Conservation (phyloP, 768 basidiomycete genomes). For the Lactarius quietus region DNA sequence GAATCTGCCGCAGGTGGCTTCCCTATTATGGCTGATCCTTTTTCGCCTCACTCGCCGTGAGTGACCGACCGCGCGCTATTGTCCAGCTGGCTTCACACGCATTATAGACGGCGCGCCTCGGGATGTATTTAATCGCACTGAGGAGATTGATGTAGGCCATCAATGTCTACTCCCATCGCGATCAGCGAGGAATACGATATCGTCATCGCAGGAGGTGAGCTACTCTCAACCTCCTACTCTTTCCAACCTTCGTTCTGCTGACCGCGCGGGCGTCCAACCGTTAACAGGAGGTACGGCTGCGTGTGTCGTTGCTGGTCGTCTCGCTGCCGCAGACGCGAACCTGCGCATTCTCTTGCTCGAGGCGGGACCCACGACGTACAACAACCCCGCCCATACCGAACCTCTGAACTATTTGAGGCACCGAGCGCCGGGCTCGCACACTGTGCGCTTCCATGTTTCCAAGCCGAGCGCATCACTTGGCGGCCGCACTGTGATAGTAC, state of each 20-base stretch:
- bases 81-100: not conserved
- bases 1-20: no score
- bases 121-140: not conserved
- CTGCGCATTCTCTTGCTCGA: constrained; percentile 60
- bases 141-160: not conserved
- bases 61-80: no score
- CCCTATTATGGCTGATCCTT: no score
- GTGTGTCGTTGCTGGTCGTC: constrained; percentile 53
- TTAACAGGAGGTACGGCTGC: constrained; percentile 43
- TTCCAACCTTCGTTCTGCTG: not conserved
- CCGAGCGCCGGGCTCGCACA: constrained; percentile 37
- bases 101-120: not conserved
- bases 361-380: constrained; percentile 49
- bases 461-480: constrained; percentile 41
- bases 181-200: constrained; percentile 20
- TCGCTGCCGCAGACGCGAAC: constrained; percentile 48
- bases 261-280: not conserved
- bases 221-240: not conserved
- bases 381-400: constrained; percentile 46
- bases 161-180: not conserved
- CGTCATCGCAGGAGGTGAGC: constrained; percentile 27
- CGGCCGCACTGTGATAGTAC: constrained; percentile 44
- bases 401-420: constrained; percentile 50
- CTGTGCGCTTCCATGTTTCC: constrained; percentile 41
- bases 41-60: no score